phyloP scores from a whole-genome alignment of 2,329 filamentous ascomycete species.

The Nemania sp. region DNA sequence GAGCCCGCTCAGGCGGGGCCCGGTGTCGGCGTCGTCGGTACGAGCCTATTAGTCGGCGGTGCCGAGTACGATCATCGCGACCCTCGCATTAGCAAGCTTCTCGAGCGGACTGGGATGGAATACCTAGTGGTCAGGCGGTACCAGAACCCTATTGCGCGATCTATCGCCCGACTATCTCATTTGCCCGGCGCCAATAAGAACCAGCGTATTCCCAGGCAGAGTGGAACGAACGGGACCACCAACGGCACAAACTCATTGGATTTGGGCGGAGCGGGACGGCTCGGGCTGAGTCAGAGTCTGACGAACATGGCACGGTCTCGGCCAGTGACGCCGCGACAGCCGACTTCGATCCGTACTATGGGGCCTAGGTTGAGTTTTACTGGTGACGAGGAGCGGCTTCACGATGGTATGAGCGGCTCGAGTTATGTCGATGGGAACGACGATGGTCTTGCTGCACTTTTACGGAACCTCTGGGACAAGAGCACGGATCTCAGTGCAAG shows the following conservation, averaged over 20 bases:
- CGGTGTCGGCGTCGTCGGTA: constrained; percentile 56
- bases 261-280: constrained; percentile 45
- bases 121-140: constrained; percentile 80
- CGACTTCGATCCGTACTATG: constrained; percentile 55
- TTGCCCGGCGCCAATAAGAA: constrained; percentile 65
- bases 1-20: constrained; percentile 67
- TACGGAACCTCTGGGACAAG: constrained; percentile 39
- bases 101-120: constrained; percentile 78
- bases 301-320: constrained; percentile 50
- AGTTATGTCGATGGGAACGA: constrained; percentile 63
- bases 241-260: constrained; percentile 48
- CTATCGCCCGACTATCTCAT: constrained; percentile 65
- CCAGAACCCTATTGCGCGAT: constrained; percentile 76
- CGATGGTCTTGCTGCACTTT: constrained; percentile 56
- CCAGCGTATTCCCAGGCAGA: constrained; percentile 58
- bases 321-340: constrained; percentile 51
- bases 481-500: constrained; percentile 31
- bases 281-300: constrained; percentile 57
- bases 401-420: constrained; percentile 60
- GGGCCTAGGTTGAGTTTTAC: constrained; percentile 60
- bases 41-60: constrained; percentile 63
- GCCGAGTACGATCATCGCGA: constrained; percentile 70
- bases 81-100: constrained; percentile 71
- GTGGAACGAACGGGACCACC: constrained; percentile 53
- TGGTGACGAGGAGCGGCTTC: constrained; percentile 59